phyloP scores from a whole-genome alignment of 306 rosid genomes.

The Luffa aegyptiaca region DNA sequence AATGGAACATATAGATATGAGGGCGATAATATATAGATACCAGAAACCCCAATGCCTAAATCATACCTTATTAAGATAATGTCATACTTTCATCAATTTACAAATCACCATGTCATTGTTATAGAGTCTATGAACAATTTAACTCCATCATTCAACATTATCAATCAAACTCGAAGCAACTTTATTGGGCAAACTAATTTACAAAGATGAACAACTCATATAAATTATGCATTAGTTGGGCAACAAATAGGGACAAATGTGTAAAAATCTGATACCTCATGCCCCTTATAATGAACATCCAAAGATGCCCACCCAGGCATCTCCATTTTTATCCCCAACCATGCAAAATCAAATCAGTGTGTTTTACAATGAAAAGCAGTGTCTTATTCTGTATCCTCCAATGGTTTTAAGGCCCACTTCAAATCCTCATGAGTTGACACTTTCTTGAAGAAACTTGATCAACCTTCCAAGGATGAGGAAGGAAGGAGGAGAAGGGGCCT shows the following conservation, averaged over 20 bases:
- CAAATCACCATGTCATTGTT: background rate
- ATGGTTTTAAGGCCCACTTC: background rate
- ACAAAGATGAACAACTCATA: background rate
- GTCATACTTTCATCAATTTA: no score
- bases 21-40: background rate
- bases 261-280: background rate
- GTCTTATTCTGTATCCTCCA: background rate
- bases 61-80: no score
- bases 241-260: background rate
- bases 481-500: background rate
- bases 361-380: background rate
- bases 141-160: background rate
- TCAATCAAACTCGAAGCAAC: background rate
- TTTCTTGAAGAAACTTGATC: slow-evolving; percentile 1
- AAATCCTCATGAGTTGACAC: background rate
- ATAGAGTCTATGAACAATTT: no score
- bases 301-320: background rate
- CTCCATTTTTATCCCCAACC: background rate
- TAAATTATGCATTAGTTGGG: background rate
- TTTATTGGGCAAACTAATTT: background rate
- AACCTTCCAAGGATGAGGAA: background rate
- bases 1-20: background rate
- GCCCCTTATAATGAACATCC: background rate
- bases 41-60: background rate
- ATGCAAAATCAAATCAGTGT: background rate